These are phyloP conservation scores for Larix kaempferi DNA, from an alignment of 75 land plant species.

Conservation along the genomic window DNA sequence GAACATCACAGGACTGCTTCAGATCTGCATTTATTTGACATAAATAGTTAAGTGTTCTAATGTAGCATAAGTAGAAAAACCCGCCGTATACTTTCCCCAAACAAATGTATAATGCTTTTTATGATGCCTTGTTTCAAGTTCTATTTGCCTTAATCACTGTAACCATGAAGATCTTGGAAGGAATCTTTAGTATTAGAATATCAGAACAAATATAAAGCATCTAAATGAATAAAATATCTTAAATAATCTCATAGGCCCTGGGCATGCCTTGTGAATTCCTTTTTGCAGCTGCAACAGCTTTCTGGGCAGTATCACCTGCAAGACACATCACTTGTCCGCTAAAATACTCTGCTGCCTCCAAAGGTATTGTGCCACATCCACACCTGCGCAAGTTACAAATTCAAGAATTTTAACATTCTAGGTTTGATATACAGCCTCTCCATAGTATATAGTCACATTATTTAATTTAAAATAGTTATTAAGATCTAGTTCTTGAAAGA, in stretches of 20 bases:
- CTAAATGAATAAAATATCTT: not conserved
- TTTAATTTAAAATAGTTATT: no score
- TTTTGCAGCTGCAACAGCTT: slow-evolving; percentile 31
- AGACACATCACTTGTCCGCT: slow-evolving; percentile 27
- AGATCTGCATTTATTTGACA: slow-evolving; percentile 7
- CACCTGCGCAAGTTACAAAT: slow-evolving; percentile 19
- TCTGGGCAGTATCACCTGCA: slow-evolving; percentile 31
- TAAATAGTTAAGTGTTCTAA: not conserved
- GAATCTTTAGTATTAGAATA: not conserved
- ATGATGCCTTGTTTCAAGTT: not conserved
- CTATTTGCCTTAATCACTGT: not conserved
- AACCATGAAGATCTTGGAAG: not conserved
- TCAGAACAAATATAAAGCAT: not conserved
- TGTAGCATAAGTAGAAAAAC: not conserved
- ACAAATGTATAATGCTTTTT: not conserved
- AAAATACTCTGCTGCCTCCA: slow-evolving; percentile 37
- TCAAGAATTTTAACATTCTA: no score
- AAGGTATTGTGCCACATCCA: slow-evolving; percentile 54
- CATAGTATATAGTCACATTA: no score
- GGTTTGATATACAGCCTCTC: no score
- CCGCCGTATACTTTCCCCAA: not conserved
- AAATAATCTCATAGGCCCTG: not conserved
- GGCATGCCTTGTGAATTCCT: slow-evolving; percentile 21
- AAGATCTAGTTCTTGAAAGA: no score
- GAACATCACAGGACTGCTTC: slow-evolving; percentile 18